These are phyloP conservation scores for Cryphonectria japonica DNA, from an alignment of 2,329 filamentous ascomycete species.

Conservation along the genomic window DNA sequence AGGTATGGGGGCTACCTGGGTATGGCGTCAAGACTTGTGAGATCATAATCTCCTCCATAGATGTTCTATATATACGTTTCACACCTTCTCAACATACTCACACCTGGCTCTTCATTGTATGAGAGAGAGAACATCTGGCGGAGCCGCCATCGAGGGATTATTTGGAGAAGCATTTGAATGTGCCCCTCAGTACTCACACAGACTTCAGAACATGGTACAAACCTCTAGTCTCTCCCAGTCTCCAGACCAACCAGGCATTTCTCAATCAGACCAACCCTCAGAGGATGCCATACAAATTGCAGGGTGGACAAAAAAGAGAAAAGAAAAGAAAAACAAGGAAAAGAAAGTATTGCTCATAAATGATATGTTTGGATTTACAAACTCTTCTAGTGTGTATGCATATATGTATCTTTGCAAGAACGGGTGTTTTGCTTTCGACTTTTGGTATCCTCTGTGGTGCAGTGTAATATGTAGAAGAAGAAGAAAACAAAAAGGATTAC, in stretches of 20 bases:
- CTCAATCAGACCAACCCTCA: not conserved
- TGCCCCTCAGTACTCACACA: too few species aligned
- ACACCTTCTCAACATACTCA: not conserved
- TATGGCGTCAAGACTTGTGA: not conserved
- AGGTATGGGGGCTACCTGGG: not conserved
- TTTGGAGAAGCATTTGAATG: too few species aligned
- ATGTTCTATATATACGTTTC: not conserved
- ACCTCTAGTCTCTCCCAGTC: too few species aligned
- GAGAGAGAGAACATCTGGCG: not conserved
- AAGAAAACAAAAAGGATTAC: not conserved
- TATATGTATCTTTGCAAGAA: not conserved
- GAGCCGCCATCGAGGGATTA: too few species aligned
- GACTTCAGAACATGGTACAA: too few species aligned
- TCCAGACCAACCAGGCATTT: too few species aligned
- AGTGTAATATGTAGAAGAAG: not conserved
- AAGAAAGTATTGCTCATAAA: not conserved
- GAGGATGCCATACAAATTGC: not conserved
- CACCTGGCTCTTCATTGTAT: not conserved
- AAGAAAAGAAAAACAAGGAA: too few species aligned
- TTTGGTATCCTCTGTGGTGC: conserved; percentile 16
- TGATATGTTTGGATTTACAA: not conserved
- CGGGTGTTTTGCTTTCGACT: not conserved
- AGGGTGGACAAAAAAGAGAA: too few species aligned
- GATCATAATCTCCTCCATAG: not conserved
- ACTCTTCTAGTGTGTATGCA: not conserved